A percentile compares a stretch with the other conserved stretches of the same genome.
phyloP scores from a whole-genome alignment of 176 grass and related monocot genomes.

The Luzula sylvatica region DNA sequence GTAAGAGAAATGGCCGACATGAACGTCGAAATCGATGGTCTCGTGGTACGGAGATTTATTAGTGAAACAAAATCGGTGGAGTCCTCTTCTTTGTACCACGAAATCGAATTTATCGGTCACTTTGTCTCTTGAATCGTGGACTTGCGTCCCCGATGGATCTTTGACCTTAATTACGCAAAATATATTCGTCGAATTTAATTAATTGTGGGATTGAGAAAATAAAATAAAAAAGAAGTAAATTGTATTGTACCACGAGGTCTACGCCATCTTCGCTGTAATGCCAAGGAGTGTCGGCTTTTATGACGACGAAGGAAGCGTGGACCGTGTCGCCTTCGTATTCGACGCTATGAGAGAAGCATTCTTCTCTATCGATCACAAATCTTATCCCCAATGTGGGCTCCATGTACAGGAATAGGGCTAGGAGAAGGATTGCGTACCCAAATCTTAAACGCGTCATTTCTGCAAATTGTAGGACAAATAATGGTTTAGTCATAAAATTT shows the following conservation, averaged over 20 bases:
- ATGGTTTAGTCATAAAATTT: background rate
- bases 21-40: slow-evolving; percentile 86
- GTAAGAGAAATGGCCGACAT: slow-evolving; percentile 64
- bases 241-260: slow-evolving; percentile 80
- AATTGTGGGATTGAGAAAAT: no score
- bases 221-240: background rate
- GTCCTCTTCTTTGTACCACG: slow-evolving; percentile 60
- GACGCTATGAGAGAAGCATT: slow-evolving; percentile 81
- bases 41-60: slow-evolving; percentile 90
- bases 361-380: slow-evolving; percentile 90
- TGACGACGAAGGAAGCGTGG: slow-evolving; percentile 80
- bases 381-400: slow-evolving; percentile 38
- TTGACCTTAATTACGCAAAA: slow-evolving; percentile 72
- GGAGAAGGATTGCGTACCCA: slow-evolving; percentile 14
- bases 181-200: no score
- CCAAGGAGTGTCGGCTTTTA: slow-evolving; percentile 84
- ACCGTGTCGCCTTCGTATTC: slow-evolving; percentile 80
- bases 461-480: slow-evolving; percentile 2
- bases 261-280: slow-evolving; percentile 76
- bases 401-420: slow-evolving; percentile 13
- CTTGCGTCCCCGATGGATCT: slow-evolving; percentile 47
- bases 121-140: slow-evolving; percentile 67
- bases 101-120: slow-evolving; percentile 90
- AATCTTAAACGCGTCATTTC: slow-evolving; percentile 24
- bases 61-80: slow-evolving; percentile 82